Evolutionary conservation across 441 rosid species (phyloP), one percentile per base, ranked within the genome.

Genomic region (Populus hybrid): DNA sequence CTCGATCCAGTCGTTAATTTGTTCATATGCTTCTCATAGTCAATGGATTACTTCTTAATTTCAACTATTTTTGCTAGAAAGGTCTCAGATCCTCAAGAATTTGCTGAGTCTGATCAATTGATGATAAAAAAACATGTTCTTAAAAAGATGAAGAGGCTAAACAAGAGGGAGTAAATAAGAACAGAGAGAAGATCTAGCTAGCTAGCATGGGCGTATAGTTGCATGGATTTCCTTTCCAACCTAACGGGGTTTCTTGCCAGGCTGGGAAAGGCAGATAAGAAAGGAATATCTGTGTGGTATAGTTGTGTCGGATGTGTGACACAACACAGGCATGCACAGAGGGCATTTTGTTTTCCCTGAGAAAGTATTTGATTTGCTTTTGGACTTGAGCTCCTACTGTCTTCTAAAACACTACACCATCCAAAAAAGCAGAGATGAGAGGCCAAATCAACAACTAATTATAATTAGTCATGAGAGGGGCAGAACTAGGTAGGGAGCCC

Each of bases 361-460:
- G 28, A 66, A 66, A 30, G 16, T 67, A 82, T 78, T 73, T 34
- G 79, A 67, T 63, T 16, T 42, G 57, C 20, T 40, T 34, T 74
- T n/a, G 77, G 86, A 82, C 72, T 71, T 83, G 74, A 72, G 72
- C 83, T 26, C 28, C 28, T 82, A 78, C 79, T 85, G 87, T 84
- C 86, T 81, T 82, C 79, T 74, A 82, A 75, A 71, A 77, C 90
- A 81, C 65, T 16, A 61, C 85, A 71, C 10, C 63, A 30, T 59
- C 72, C 90, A 50, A 82, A 79, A 85, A 84, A 85, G 61, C 61
- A 1, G 61, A 71, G 78, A 16, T 28, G 61, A 78, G 81, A 81
- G 71, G 84, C 80, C 82, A 82, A 78, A 38, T 46, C 26, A 21
- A 38, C 71, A 73, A 69, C 24, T 4, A 77, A 30, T n/a, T 23